Conservation (phyloP, 2,329 filamentous ascomycete species). For the Pestalotiopsis sp. region DNA sequence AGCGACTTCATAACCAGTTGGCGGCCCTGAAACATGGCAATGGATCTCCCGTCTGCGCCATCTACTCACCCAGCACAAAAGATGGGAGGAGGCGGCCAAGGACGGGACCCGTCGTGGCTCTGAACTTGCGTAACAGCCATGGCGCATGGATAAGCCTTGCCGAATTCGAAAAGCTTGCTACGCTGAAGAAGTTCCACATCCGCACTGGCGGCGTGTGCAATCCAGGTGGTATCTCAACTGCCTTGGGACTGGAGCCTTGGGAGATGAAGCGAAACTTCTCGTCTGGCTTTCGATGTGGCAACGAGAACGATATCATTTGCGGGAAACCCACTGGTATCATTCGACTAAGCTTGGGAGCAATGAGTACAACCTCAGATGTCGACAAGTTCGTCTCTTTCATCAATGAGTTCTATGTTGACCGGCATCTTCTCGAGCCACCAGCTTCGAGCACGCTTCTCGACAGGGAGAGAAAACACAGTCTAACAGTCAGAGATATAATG, state of each 20-base stretch:
- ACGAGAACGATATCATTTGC: constrained; percentile 77
- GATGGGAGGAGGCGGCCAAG: constrained; percentile 34
- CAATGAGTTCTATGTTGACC: constrained; percentile 63
- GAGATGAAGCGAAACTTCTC: constrained; percentile 87
- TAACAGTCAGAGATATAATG: constrained; percentile 65
- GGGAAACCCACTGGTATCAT: constrained; percentile 90
- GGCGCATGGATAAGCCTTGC: constrained; percentile 79
- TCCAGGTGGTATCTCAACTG: constrained; percentile 79
- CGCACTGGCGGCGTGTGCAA: constrained; percentile 91
- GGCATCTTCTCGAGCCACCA: not conserved
- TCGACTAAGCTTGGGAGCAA: constrained; percentile 83
- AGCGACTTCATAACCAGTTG: constrained; percentile 62
- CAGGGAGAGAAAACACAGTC: constrained; percentile 21
- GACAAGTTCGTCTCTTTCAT: constrained; percentile 73
- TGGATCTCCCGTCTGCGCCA: constrained; percentile 61
- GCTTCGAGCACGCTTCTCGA: not conserved
- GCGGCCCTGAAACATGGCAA: constrained; percentile 69
- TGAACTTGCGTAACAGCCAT: constrained; percentile 73
- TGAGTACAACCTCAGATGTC: constrained; percentile 81
- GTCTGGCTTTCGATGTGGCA: constrained; percentile 81
- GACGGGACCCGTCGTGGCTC: constrained; percentile 78
- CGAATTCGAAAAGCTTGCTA: constrained; percentile 86
- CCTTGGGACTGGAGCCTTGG: constrained; percentile 74
- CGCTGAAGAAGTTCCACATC: constrained; percentile 78
- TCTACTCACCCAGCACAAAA: constrained; percentile 56